Conservation (phyloP, 2,329 filamentous ascomycete genomes). For the Clonostachys rosea region DNA sequence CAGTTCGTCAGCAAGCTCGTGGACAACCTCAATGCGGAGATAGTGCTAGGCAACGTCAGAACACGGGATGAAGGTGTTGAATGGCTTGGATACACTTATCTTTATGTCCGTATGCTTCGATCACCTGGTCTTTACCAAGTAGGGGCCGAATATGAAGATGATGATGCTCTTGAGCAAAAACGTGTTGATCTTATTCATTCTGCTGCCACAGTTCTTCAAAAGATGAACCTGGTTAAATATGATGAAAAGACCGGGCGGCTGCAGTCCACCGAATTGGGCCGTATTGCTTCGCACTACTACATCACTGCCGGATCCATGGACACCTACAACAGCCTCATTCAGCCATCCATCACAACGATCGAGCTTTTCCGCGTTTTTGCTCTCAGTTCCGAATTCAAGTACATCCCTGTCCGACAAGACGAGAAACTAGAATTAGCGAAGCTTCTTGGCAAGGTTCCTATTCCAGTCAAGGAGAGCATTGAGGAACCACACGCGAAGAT, state of each 20-base stretch:
- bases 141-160: conserved; percentile 90
- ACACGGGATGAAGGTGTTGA: conserved; percentile 95
- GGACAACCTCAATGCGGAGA: conserved; percentile 93
- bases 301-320: conserved; percentile 96
- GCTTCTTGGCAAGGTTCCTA: conserved; percentile 81
- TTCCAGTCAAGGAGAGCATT: conserved; percentile 95
- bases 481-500: conserved; percentile 98
- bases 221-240: conserved; percentile 87
- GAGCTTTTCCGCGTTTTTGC: conserved; percentile 97
- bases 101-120: conserved; percentile 95
- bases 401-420: conserved; percentile 94
- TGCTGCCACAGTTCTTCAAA: conserved; percentile 81
- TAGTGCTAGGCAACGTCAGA: conserved; percentile 90
- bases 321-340: conserved; percentile 92
- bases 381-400: conserved; percentile 96
- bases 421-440: conserved; percentile 97
- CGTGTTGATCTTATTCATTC: conserved; percentile 97
- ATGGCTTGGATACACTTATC: conserved; percentile 97
- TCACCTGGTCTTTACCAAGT: conserved; percentile 95
- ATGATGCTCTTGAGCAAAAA: conserved; percentile 89
- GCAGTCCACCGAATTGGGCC: conserved; percentile 87
- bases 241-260: conserved; percentile 88
- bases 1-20: conserved; percentile 90
- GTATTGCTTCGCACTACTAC: conserved; percentile 97
- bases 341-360: conserved; percentile 87